Evolutionary conservation across 805 yeast genomes (phyloP).

Genomic region (Kazachstania taianensis): DNA sequence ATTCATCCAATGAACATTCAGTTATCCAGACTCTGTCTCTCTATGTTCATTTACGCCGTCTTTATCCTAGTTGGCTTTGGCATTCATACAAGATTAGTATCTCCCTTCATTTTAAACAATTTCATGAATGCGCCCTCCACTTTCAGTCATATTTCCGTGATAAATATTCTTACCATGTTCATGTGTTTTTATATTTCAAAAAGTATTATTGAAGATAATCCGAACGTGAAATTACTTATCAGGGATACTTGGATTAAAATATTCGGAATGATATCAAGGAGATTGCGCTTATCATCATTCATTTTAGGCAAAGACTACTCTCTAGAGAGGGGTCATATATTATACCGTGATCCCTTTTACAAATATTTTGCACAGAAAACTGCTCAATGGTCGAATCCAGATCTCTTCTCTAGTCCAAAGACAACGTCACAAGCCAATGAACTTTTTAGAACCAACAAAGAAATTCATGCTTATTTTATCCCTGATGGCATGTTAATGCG

Average conservation of each 20-base stretch:
- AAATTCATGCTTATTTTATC: constrained; percentile 47
- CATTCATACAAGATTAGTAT: constrained; percentile 40
- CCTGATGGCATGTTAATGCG: constrained; percentile 77
- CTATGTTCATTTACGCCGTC: constrained; percentile 63
- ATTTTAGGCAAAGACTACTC: constrained; percentile 52
- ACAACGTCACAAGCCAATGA: constrained; percentile 36
- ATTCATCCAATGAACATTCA: constrained; percentile 68
- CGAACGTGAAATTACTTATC: constrained; percentile 29
- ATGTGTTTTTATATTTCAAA: constrained; percentile 31
- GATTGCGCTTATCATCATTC: constrained; percentile 72
- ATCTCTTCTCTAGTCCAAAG: constrained; percentile 46
- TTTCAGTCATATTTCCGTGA: constrained; percentile 2
- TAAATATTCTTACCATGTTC: constrained; percentile 18
- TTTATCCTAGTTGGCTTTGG: constrained; percentile 74
- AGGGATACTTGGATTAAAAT: constrained; percentile 52
- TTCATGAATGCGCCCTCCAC: constrained; percentile 11
- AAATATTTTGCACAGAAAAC: constrained; percentile 31
- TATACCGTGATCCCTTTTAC: constrained; percentile 43
- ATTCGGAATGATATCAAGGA: constrained; percentile 44
- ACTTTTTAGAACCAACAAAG: constrained; percentile 35
- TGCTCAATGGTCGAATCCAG: constrained; percentile 36
- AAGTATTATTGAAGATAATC: constrained; percentile 19
- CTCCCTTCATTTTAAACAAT: constrained; percentile 29
- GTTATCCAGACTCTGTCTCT: constrained; percentile 57
- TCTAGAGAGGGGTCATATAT: constrained; percentile 59